Percentiles rank a stretch among this genome's conserved stretches.
Evolutionary conservation across 164 flowering plant species (phyloP).

Genomic region (Tinospora cordifolia): DNA sequence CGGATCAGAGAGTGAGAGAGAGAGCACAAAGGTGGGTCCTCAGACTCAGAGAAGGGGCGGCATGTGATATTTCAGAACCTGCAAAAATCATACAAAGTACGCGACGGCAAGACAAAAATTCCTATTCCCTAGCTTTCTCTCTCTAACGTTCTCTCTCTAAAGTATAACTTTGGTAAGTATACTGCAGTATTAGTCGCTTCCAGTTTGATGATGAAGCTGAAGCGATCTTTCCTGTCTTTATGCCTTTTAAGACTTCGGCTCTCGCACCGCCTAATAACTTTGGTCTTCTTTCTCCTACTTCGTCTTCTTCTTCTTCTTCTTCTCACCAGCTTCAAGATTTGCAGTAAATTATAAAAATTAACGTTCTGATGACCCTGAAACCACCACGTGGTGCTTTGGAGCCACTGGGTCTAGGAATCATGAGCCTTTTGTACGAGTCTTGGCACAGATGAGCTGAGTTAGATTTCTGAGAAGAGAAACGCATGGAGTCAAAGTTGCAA

Average conservation of each 20-base stretch:
- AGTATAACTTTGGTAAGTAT: no score
- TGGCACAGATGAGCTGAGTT: not conserved
- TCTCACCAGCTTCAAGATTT: no score
- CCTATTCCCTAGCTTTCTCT: not conserved
- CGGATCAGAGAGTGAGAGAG: not conserved
- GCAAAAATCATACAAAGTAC: conserved; percentile 4
- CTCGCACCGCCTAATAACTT: not conserved
- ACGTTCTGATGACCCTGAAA: no score
- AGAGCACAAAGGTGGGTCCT: not conserved
- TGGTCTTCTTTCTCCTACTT: no score
- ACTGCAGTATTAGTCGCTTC: no score
- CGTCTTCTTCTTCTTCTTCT: no score
- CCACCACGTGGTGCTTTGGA: conserved; percentile 2
- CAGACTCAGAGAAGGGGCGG: not conserved
- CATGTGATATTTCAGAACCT: not conserved
- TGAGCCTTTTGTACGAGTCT: no score
- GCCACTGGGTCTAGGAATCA: not conserved
- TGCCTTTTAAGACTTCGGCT: not conserved
- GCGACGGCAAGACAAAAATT: conserved; percentile 3
- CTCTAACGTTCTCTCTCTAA: not conserved
- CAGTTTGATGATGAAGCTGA: not conserved
- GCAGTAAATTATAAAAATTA: no score
- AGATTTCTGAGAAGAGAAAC: no score
- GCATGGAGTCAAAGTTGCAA: no score
- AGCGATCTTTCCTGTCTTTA: not conserved